Conservation (phyloP, 768 basidiomycete genomes). For the Dioszegia hungarica region DNA sequence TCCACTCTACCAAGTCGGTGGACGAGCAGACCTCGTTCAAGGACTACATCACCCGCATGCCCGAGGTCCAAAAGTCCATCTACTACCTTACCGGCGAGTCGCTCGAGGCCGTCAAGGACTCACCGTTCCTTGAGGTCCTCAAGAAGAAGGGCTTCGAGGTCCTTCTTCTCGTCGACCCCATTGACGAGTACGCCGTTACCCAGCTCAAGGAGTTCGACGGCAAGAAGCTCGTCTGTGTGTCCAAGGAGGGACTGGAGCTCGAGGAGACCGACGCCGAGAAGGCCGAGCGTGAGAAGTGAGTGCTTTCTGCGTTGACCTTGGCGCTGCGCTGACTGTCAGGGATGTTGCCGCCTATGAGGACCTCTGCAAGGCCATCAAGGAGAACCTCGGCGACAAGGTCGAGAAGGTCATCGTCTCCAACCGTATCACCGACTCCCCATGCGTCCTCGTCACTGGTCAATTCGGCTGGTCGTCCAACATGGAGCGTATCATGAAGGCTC, state of each 20-base stretch:
- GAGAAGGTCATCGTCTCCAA: conserved; percentile 98
- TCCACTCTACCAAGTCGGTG: conserved; percentile 87
- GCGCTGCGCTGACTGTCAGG: not conserved
- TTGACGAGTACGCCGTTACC: conserved; percentile 96
- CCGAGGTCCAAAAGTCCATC: conserved; percentile 95
- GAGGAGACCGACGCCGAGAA: conserved; percentile 99
- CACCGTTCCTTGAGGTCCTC: conserved; percentile 97
- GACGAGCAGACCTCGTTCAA: conserved; percentile 93
- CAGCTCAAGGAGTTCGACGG: conserved; percentile 99
- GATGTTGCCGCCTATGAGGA: conserved; percentile 77
- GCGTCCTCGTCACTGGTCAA: conserved; percentile 94
- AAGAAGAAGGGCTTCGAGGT: conserved; percentile 99
- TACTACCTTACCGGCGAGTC: conserved; percentile 99
- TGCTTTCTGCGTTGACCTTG: no score
- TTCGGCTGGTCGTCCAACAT: conserved; percentile 99
- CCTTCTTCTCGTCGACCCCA: conserved; percentile 93
- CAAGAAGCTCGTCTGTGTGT: conserved; percentile 95
- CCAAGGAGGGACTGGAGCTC: conserved; percentile 98
- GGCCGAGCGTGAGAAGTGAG: conserved; percentile 67
- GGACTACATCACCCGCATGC: conserved; percentile 99
- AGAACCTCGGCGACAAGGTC: conserved; percentile 96
- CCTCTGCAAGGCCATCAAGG: conserved; percentile 91
- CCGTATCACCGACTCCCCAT: conserved; percentile 94
- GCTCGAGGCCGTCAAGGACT: conserved; percentile 80
- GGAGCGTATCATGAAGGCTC: conserved; percentile 99